Conservation (phyloP, 2,329 filamentous ascomycete species). For the Plenodomus tracheiphilus region DNA sequence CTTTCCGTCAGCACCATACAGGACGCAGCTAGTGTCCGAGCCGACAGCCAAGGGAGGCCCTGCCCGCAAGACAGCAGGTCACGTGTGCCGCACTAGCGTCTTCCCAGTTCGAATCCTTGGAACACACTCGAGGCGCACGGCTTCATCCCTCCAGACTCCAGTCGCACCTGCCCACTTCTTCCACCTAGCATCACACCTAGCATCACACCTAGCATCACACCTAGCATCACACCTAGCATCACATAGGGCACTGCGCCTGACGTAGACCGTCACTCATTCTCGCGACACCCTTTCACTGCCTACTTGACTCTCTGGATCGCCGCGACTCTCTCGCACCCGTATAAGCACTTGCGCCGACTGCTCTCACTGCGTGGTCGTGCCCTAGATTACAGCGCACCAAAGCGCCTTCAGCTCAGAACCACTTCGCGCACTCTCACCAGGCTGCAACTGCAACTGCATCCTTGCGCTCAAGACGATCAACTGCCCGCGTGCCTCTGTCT, state of each 20-base stretch:
- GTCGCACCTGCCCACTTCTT: slow-evolving; percentile 2
- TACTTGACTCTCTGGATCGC: slow-evolving; percentile 23
- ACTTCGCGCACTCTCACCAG: slow-evolving; percentile 17
- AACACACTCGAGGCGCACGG: no score
- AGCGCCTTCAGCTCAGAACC: slow-evolving; percentile 25
- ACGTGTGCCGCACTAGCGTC: slow-evolving; percentile 17
- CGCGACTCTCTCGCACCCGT: slow-evolving; percentile 20
- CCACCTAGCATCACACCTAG: no score
- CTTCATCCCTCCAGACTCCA: not conserved
- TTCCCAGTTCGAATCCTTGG: not conserved
- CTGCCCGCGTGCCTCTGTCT: slow-evolving; percentile 27
- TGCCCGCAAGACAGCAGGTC: slow-evolving; percentile 3
- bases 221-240: no score
- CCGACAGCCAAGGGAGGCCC: not conserved
- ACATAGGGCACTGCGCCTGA: slow-evolving; percentile 24
- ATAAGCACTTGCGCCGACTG: slow-evolving; percentile 24
- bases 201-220: no score
- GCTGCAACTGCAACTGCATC: slow-evolving; percentile 13
- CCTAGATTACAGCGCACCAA: slow-evolving; percentile 26
- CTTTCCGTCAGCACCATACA: not conserved
- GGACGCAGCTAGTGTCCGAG: no score
- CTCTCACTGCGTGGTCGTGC: slow-evolving; percentile 26
- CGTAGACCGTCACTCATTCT: slow-evolving; percentile 23
- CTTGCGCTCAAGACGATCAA: slow-evolving; percentile 20
- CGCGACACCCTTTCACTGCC: slow-evolving; percentile 20